Base-by-base conservation (phyloP, 169 alveolate genomes). In the Plasmodium inui region DNA sequence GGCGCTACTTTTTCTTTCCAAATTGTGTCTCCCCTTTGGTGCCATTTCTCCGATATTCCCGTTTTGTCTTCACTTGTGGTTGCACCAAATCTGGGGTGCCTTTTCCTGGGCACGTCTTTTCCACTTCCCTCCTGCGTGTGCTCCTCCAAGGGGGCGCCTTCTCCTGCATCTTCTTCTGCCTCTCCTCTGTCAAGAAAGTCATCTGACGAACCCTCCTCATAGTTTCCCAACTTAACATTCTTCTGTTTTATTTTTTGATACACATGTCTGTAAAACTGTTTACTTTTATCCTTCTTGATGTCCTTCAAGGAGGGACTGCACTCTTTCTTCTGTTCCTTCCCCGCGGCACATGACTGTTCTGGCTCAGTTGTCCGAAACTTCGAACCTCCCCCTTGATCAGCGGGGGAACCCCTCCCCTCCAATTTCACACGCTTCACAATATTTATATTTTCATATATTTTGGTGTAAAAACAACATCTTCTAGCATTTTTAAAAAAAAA, bases 381-480 rank as follows among this genome's bases (percentile, higher is more conserved):
- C 17, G 30, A 9, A 12, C 46, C 57, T 46, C 67, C 67, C 46
- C 41, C 28, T 39, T 10, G 19, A 4, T 73, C 61, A 50, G 61
- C 26, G 14, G n/a, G 80, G 14, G 55, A 14, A 4, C 22, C 57
- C 73, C 19, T 50, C 12, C 28, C 67, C 44, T 53, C 44, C 30
- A 57, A 37, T 71, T 79, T 78, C 7, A 88, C 30, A 0, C 17
- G 32, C 74, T 81, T 88, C 82, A 88, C 50, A 22, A 88, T 88
- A 79, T 50, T 78, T 78, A 88, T 88, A 88, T 88, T 88, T 34
- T 88, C 89, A 79, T 88, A 88, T 30, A 78, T 88, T 88, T 80
- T 78, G 28, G 90, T 72, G 71, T 88, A 88, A 88, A 78, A 88
- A 46, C 94, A 88, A 44, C 22, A 28, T 78, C 89, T 88, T 78